Conservation (phyloP, 2,329 filamentous ascomycete species). For the Xylaria sp. region DNA sequence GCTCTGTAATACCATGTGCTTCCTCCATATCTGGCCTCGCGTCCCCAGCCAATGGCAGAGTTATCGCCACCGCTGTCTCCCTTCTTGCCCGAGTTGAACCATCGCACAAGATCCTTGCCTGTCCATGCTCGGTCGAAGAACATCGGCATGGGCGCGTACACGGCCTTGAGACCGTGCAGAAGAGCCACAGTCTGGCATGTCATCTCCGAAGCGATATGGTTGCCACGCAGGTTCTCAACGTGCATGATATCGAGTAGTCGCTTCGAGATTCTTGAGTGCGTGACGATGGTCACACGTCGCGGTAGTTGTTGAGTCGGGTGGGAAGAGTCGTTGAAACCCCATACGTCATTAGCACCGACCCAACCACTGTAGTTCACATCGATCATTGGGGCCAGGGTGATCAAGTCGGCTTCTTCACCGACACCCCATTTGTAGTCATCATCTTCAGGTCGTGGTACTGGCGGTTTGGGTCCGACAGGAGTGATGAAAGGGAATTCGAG, state of each 20-base stretch:
- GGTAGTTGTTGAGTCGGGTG: constrained; percentile 54
- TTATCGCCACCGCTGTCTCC: constrained; percentile 50
- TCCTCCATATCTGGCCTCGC: constrained; percentile 53
- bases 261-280: constrained; percentile 67
- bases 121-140: constrained; percentile 73
- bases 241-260: constrained; percentile 72
- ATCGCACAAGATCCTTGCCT: constrained; percentile 47
- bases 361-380: constrained; percentile 67
- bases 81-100: constrained; percentile 55
- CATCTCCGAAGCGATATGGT: constrained; percentile 78
- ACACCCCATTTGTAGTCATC: constrained; percentile 73
- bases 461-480: constrained; percentile 60
- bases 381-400: constrained; percentile 74
- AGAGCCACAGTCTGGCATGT: constrained; percentile 67
- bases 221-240: constrained; percentile 65
- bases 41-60: constrained; percentile 55
- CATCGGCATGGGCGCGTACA: constrained; percentile 72
- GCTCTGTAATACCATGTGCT: constrained; percentile 58
- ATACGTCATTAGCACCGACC: constrained; percentile 64
- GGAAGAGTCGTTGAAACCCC: constrained; percentile 54
- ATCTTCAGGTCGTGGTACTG: constrained; percentile 49
- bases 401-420: constrained; percentile 68
- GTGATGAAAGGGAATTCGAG: constrained; percentile 53
- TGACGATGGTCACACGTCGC: constrained; percentile 71
- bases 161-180: constrained; percentile 72